phyloP scores from a whole-genome alignment of 768 basidiomycete species.

The Coprinellus aureogranulatus region DNA sequence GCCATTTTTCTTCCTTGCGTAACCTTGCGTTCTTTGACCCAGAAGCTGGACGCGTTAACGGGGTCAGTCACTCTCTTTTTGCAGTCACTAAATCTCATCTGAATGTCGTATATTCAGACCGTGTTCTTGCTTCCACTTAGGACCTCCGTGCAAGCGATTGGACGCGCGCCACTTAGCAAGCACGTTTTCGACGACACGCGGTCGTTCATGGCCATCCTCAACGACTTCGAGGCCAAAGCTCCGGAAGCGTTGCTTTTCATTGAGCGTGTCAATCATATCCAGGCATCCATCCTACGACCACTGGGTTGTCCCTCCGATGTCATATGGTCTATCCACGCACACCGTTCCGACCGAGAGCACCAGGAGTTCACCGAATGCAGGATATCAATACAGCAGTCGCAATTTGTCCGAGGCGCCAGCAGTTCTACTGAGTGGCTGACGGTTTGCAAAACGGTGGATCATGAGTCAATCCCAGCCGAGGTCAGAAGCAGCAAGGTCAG shows the following conservation, averaged over 20 bases:
- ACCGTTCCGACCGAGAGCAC: slow-evolving; percentile 18
- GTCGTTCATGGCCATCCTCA: slow-evolving; percentile 11
- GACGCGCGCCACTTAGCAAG: slow-evolving; percentile 9
- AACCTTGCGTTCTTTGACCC: background rate
- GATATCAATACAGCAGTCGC: no score
- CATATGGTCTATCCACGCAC: slow-evolving; percentile 12
- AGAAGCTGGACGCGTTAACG: slow-evolving; percentile 27
- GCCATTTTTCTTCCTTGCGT: background rate
- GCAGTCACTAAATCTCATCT: no score
- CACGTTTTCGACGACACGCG: slow-evolving; percentile 17
- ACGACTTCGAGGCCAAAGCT: no score
- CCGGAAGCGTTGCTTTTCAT: no score
- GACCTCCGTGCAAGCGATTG: slow-evolving; percentile 18
- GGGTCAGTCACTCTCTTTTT: slow-evolving; percentile 31
- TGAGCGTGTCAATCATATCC: no score
- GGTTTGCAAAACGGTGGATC: slow-evolving; percentile 8
- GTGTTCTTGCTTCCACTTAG: slow-evolving; percentile 47
- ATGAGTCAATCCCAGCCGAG: slow-evolving; percentile 4
- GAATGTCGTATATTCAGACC: slow-evolving; percentile 10
- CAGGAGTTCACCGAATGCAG: background rate
- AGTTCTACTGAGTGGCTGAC: background rate
- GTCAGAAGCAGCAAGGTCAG: no score
- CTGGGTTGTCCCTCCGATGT: no score
- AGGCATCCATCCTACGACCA: no score
- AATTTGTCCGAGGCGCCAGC: no score